These are phyloP conservation scores for Grifola frondosa DNA, from an alignment of 1,284 basidiomycete genomes.

Conservation along the genomic window DNA sequence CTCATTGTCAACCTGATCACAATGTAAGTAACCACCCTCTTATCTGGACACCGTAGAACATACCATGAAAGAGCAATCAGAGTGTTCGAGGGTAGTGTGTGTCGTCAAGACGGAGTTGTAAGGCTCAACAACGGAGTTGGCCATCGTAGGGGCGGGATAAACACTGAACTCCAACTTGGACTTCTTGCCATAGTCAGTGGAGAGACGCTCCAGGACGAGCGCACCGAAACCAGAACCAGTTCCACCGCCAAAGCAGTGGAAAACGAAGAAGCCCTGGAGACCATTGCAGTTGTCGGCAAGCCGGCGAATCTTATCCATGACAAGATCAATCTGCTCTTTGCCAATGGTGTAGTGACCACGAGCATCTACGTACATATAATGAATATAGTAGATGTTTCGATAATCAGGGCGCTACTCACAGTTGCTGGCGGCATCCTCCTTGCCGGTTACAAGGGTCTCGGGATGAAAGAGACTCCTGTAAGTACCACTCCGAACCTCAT, in stretches of 20 bases:
- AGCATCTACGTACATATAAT: slow-evolving; percentile 60
- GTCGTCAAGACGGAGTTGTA: slow-evolving; percentile 99
- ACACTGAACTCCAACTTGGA: slow-evolving; percentile 99
- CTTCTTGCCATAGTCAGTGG: slow-evolving; percentile 99
- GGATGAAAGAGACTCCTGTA: slow-evolving; percentile 99
- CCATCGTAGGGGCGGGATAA: slow-evolving; percentile 93
- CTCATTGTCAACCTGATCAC: slow-evolving; percentile 78
- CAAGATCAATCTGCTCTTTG: slow-evolving; percentile 90
- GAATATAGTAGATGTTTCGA: not conserved
- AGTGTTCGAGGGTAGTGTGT: slow-evolving; percentile 98
- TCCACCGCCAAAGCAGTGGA: slow-evolving; percentile 99
- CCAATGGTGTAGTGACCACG: slow-evolving; percentile 98
- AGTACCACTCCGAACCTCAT: slow-evolving; percentile 94
- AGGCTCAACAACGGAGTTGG: slow-evolving; percentile 97
- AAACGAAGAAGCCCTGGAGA: slow-evolving; percentile 99
- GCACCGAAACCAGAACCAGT: slow-evolving; percentile 99
- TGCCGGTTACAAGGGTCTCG: slow-evolving; percentile 96
- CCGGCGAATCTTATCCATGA: slow-evolving; percentile 96
- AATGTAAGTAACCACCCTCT: not conserved
- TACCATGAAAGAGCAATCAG: slow-evolving; percentile 99
- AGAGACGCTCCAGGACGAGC: slow-evolving; percentile 94
- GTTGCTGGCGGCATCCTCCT: slow-evolving; percentile 99
- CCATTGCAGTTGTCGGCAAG: slow-evolving; percentile 97
- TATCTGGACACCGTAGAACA: slow-evolving; percentile 3
- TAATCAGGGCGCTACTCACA: slow-evolving; percentile 59